Evolutionary conservation across 441 rosid species (phyloP), one percentile per base, ranked within the genome.

Genomic region (Capsella rubella): DNA sequence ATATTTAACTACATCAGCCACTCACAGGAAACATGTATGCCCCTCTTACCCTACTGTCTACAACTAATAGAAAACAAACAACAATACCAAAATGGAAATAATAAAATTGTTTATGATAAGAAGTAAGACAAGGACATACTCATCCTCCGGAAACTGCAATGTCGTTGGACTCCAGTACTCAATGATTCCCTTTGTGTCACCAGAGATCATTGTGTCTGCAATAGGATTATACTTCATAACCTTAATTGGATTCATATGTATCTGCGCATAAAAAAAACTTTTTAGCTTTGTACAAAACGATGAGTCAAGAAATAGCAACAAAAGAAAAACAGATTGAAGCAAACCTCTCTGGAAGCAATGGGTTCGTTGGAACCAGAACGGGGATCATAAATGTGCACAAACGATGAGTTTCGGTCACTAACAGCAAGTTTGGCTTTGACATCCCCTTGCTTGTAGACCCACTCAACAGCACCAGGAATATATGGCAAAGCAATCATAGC

Each of bases 371-470:
- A 82, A 82, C 96, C 99, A 61, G 95, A 80, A 66, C 89, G 82
- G 28, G 99, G 91, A 94, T 94, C 99, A 85, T 90, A 92, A 64
- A 92, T 81, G 74, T 85, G 88, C 45, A 94, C 95, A 68, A 82
- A 84, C 21, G 90, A 81, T 58, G 97, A 90, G 82, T 85, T 73
- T 16, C 85, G 84, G 63, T 90, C 98, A 77, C 94, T 87, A 54
- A 93, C 74, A 67, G 97, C 99, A 82, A 95, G 90, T 86, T 75
- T 85, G 74, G 97, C 94, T 82, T 84, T 95, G 55, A 90, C 97
- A 83, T 92, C 98, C 45, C 98, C 99, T 83, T 85, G 98, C 70
- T 85, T 92, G 74, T 87, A 92, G 28, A 90, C 98, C 96, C 97
- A 95, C 71, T 95, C 98, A 78, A 74, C 84, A 69, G 95, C 84